These are phyloP conservation scores for Mycena galopus DNA, from an alignment of 768 basidiomycete species.

Conservation along the genomic window DNA sequence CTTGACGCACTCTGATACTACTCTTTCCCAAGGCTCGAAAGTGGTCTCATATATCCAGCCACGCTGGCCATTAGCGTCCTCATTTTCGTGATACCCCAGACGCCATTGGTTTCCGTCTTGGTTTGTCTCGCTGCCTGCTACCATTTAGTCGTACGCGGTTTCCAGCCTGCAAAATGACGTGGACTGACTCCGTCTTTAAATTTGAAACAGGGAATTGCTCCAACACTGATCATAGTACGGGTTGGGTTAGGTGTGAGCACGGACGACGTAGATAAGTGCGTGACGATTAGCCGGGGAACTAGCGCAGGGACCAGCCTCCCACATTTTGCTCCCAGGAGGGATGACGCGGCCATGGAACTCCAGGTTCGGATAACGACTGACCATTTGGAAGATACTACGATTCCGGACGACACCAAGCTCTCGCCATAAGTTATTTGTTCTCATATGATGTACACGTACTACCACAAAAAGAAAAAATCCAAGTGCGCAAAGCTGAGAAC, in stretches of 20 bases:
- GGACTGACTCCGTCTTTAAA: background rate
- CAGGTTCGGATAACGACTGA: background rate
- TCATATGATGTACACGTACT: background rate
- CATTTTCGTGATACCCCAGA: background rate
- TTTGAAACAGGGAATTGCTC: conserved; percentile 16
- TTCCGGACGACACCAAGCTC: background rate
- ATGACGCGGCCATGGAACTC: background rate
- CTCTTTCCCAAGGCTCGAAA: conserved; percentile 11
- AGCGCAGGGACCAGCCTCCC: background rate
- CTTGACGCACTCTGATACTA: background rate
- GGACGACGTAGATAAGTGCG: conserved; percentile 14
- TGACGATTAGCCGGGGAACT: conserved; percentile 5
- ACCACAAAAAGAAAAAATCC: too few relatives aligned
- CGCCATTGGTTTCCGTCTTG: conserved; percentile 16
- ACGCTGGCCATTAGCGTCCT: background rate
- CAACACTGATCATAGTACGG: conserved; percentile 23
- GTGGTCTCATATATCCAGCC: conserved; percentile 24
- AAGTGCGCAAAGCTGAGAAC: too few relatives aligned
- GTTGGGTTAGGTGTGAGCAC: conserved; percentile 16
- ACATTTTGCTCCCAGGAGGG: background rate
- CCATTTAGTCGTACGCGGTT: conserved; percentile 12
- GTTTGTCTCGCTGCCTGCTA: conserved; percentile 14
- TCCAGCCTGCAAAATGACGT: background rate
- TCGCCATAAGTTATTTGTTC: background rate
- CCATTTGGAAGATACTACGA: background rate